A percentile compares a stretch with the other conserved stretches of the same genome.
Conservation (phyloP, 2,329 filamentous ascomycete genomes). For the Colletotrichum liriopes region DNA sequence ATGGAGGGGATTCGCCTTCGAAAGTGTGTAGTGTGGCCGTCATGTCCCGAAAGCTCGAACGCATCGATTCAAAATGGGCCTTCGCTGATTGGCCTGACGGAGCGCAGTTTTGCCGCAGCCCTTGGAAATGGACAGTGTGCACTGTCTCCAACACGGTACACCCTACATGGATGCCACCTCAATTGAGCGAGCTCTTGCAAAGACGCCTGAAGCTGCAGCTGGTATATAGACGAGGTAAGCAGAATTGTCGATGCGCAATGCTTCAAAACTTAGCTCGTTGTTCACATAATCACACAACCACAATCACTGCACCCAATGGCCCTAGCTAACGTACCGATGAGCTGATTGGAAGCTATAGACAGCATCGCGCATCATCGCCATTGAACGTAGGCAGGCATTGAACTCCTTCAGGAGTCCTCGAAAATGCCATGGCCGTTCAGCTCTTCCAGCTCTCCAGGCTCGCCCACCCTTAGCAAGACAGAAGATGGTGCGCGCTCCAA, state of each 20-base stretch:
- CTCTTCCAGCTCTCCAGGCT: conserved; percentile 37
- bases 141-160: conserved; percentile 16
- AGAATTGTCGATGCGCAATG: background rate
- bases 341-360: conserved; percentile 26
- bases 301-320: background rate
- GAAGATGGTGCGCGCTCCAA: conserved; percentile 50
- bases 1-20: conserved; percentile 43
- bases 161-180: conserved; percentile 18
- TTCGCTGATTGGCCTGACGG: conserved; percentile 40
- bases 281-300: background rate
- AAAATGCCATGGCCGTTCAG: conserved; percentile 53
- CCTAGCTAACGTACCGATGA: background rate
- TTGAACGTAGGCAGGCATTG: conserved; percentile 20
- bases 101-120: conserved; percentile 26
- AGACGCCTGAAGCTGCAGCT: conserved; percentile 4
- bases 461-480: background rate
- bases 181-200: conserved; percentile 14
- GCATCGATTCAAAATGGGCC: conserved; percentile 29
- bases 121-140: conserved; percentile 15
- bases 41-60: conserved; percentile 43
- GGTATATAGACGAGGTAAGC: conserved; percentile 17
- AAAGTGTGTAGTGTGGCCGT: conserved; percentile 41
- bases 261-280: background rate
- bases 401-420: conserved; percentile 33
- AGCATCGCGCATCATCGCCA: background rate